Evolutionary conservation across 2,329 filamentous ascomycete species (phyloP).

Genomic region (Pseudohalonectria lignicola): DNA sequence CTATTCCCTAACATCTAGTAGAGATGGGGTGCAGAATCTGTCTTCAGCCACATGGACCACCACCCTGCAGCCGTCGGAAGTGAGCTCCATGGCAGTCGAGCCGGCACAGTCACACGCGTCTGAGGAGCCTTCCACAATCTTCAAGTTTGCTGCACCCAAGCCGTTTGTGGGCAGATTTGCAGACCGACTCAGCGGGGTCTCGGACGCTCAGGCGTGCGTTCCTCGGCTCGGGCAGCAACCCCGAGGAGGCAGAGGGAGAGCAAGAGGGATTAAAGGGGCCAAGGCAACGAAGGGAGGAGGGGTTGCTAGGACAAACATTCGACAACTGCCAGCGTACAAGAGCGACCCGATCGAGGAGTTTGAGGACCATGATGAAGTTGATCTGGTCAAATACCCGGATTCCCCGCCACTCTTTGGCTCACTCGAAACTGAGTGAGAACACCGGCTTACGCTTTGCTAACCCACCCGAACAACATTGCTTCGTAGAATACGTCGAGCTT

Average conservation of each 20-base stretch:
- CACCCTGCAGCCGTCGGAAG: too few relatives aligned
- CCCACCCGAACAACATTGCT: too few relatives aligned
- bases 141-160: slow-evolving; percentile 16
- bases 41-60: too few relatives aligned
- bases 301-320: slow-evolving; percentile 16
- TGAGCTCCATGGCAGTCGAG: slow-evolving; percentile 1
- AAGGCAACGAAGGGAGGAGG: too few relatives aligned
- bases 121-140: slow-evolving; percentile 8
- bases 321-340: slow-evolving; percentile 16
- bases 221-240: too few relatives aligned
- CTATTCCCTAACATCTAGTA: too few relatives aligned
- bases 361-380: slow-evolving; percentile 7
- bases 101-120: slow-evolving; percentile 1
- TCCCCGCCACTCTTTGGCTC: slow-evolving; percentile 13
- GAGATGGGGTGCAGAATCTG: too few relatives aligned
- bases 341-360: slow-evolving; percentile 21
- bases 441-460: too few relatives aligned
- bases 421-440: slow-evolving; percentile 12
- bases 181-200: neutral
- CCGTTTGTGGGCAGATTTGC: slow-evolving; percentile 16
- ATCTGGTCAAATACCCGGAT: neutral
- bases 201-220: too few relatives aligned
- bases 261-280: slow-evolving; percentile 9
- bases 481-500: too few relatives aligned
- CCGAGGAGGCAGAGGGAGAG: slow-evolving; percentile 6